Conservation (phyloP, 345 rosid species). For the Eucalyptus curtisii region DNA sequence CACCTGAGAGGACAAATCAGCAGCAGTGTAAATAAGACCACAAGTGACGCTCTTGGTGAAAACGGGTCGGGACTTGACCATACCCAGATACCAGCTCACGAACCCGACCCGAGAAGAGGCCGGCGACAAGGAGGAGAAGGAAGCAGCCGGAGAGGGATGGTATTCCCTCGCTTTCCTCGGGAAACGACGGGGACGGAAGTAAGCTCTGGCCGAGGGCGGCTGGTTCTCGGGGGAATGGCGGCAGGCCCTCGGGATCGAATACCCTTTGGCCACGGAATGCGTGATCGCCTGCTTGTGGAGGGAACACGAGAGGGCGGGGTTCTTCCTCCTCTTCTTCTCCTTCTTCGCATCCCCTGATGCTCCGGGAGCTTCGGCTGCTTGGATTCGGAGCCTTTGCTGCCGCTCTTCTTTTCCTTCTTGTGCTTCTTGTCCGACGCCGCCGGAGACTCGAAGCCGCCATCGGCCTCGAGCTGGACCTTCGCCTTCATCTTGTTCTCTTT, state of each 20-base stretch:
- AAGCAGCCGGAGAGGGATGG: slow-evolving; percentile 8
- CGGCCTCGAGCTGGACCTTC: too few species aligned
- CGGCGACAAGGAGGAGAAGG: slow-evolving; percentile 2
- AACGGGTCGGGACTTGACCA: slow-evolving; percentile 78
- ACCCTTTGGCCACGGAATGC: background rate
- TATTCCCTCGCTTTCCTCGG: slow-evolving; percentile 18
- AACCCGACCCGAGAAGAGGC: slow-evolving; percentile 28
- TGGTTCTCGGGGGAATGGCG: slow-evolving; percentile 4
- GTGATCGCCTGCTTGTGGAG: background rate
- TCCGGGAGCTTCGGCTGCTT: too few species aligned
- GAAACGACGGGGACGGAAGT: background rate
- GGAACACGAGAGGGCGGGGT: background rate
- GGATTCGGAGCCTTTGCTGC: too few species aligned
- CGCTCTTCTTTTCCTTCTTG: too few species aligned
- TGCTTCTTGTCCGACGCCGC: too few species aligned
- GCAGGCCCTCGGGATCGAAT: background rate
- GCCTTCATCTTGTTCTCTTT: too few species aligned
- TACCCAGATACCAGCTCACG: slow-evolving; percentile 73
- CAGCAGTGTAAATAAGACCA: slow-evolving; percentile 64
- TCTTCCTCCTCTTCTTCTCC: background rate
- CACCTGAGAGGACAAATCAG: slow-evolving; percentile 95
- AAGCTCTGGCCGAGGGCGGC: slow-evolving; percentile 29
- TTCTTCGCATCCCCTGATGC: too few species aligned
- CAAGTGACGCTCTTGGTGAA: slow-evolving; percentile 65
- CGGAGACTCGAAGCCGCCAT: too few species aligned